Evolutionary conservation across 192 early-diverging fungal genomes (phyloP).

Genomic region (Backusella parvicylindrica): DNA sequence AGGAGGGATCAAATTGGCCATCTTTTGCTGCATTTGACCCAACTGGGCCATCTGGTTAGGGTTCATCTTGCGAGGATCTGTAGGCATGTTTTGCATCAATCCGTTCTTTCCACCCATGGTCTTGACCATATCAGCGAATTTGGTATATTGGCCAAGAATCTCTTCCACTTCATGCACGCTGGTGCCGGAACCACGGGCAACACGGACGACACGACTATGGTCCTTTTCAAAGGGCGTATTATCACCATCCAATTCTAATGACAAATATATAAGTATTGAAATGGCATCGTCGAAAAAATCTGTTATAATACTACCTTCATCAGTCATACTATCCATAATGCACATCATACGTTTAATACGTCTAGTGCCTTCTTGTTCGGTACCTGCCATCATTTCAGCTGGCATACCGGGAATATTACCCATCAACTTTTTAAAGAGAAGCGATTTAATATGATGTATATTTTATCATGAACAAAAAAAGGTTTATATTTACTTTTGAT

Average conservation of each 20-base stretch:
- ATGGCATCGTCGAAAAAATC: too few relatives aligned
- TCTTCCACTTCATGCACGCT: constrained; percentile 80
- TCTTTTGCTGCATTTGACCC: constrained; percentile 67
- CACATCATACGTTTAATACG: constrained; percentile 72
- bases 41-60: constrained; percentile 58
- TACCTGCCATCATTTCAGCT: constrained; percentile 54
- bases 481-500: constrained; percentile 74
- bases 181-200: constrained; percentile 86
- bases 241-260: constrained; percentile 79
- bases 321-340: constrained; percentile 96
- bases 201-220: constrained; percentile 65
- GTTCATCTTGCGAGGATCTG: constrained; percentile 51
- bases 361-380: constrained; percentile 60
- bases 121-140: constrained; percentile 88
- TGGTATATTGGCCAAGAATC: constrained; percentile 69
- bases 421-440: constrained; percentile 44
- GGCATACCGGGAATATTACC: constrained; percentile 78
- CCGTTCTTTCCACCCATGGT: constrained; percentile 90
- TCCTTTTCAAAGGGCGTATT: constrained; percentile 78
- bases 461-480: neutral
- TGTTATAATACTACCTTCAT: constrained; percentile 41
- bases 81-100: constrained; percentile 62
- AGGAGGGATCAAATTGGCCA: constrained; percentile 56
- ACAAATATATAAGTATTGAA: neutral
- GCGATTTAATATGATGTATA: neutral